Conservation (phyloP, 805 yeast species). For the Wickerhamiella allomyrinae region DNA sequence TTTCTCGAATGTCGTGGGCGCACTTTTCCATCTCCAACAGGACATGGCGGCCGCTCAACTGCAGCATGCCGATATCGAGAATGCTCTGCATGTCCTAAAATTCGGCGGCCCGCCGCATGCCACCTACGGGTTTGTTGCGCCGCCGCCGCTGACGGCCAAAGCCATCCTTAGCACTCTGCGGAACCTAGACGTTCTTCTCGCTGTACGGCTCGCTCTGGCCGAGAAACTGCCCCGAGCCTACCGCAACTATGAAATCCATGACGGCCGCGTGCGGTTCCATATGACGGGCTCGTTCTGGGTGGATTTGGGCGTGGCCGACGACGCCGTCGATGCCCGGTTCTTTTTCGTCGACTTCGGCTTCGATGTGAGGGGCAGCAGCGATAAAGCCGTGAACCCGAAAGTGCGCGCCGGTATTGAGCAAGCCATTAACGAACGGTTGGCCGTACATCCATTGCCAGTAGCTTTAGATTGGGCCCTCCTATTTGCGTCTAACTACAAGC, state of each 20-base stretch:
- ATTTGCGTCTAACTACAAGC: constrained; percentile 49
- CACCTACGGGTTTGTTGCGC: constrained; percentile 41
- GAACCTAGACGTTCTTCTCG: constrained; percentile 57
- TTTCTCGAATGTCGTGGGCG: constrained; percentile 48
- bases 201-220: constrained; percentile 58
- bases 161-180: constrained; percentile 46
- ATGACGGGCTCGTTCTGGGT: constrained; percentile 55
- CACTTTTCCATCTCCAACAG: constrained; percentile 52
- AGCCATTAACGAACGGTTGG: constrained; percentile 39
- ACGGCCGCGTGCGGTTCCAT: constrained; percentile 62
- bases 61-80: constrained; percentile 79
- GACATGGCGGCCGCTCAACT: constrained; percentile 76
- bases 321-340: constrained; percentile 47
- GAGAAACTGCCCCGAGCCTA: constrained; percentile 48
- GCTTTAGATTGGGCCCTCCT: constrained; percentile 43
- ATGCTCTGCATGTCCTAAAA: constrained; percentile 73
- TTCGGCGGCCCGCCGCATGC: constrained; percentile 66
- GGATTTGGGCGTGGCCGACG: constrained; percentile 63
- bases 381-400: constrained; percentile 4
- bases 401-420: constrained; percentile 34
- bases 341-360: constrained; percentile 67
- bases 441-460: constrained; percentile 33
- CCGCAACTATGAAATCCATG: constrained; percentile 45
- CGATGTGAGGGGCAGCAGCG: constrained; percentile 29
- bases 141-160: constrained; percentile 36